Evolutionary conservation across 345 rosid species (phyloP).

Genomic region (Firmiana major): DNA sequence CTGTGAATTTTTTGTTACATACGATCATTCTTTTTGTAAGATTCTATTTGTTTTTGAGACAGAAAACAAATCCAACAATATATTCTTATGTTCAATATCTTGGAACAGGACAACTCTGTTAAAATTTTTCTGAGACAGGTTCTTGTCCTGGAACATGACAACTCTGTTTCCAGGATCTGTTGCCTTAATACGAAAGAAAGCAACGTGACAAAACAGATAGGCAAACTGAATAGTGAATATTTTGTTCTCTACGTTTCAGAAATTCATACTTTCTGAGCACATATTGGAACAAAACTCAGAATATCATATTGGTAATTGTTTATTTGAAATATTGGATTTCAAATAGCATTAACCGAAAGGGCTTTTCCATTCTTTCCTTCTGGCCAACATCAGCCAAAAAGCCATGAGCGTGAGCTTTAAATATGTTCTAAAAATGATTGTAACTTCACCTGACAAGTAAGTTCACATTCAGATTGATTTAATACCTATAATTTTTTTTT

Average conservation of each 20-base stretch:
- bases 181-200: background rate
- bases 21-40: slow-evolving; percentile 38
- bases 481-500: too few species aligned
- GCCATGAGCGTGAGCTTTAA: slow-evolving; percentile 5
- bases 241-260: background rate
- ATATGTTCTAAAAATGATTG: slow-evolving; percentile 1
- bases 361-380: background rate
- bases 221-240: background rate
- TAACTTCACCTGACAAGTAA: background rate
- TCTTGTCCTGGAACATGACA: background rate
- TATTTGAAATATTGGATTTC: background rate
- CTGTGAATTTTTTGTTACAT: background rate
- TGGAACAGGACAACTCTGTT: slow-evolving; percentile 22
- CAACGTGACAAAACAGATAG: too few species aligned
- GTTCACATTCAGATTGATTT: too few species aligned
- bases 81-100: background rate
- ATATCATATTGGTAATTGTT: background rate
- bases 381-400: background rate
- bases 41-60: slow-evolving; percentile 21
- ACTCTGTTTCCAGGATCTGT: background rate
- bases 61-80: slow-evolving; percentile 9
- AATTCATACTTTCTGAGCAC: background rate
- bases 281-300: background rate
- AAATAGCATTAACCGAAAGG: background rate
- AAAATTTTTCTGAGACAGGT: too few species aligned